A percentile compares a stretch with the other conserved stretches of the same genome.
These are phyloP conservation scores for Oryza coarctata DNA, from an alignment of 176 grass and related monocot species.

Conservation along the genomic window DNA sequence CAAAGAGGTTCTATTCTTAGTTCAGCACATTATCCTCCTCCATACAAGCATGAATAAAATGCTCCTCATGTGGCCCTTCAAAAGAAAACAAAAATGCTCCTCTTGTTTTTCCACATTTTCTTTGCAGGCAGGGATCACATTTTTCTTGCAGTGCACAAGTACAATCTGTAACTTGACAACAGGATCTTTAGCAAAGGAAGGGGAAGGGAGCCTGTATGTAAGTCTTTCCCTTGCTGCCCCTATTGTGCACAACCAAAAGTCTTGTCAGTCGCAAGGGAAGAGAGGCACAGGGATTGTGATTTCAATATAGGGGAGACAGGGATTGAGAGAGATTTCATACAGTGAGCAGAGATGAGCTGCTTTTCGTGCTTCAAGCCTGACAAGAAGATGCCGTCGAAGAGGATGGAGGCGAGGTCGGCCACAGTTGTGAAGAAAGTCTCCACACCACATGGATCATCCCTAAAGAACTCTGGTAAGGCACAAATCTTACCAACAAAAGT, in stretches of 20 bases:
- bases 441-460: neutral
- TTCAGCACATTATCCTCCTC: constrained; percentile 17
- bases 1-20: constrained; percentile 34
- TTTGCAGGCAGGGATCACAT: constrained; percentile 29
- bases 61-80: neutral
- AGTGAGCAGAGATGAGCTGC: constrained; percentile 50
- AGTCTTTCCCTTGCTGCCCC: constrained; percentile 2
- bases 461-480: constrained; percentile 45
- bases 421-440: neutral
- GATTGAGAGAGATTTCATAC: constrained; percentile 27
- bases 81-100: neutral
- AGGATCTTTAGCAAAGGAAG: constrained; percentile 23
- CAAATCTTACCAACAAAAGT: constrained; percentile 4
- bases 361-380: constrained; percentile 70
- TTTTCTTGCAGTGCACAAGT: constrained; percentile 13
- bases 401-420: constrained; percentile 5
- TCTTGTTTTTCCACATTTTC: constrained; percentile 30
- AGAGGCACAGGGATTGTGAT: neutral
- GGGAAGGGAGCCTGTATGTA: constrained; percentile 3
- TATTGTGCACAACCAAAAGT: constrained; percentile 21
- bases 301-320: constrained; percentile 2
- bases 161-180: constrained; percentile 23
- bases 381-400: constrained; percentile 37
- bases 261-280: neutral
- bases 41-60: constrained; percentile 24